Evolutionary conservation across 75 land plant species (phyloP), one percentile per base, ranked within the genome.

Genomic region (Sequoiadendron giganteum): DNA sequence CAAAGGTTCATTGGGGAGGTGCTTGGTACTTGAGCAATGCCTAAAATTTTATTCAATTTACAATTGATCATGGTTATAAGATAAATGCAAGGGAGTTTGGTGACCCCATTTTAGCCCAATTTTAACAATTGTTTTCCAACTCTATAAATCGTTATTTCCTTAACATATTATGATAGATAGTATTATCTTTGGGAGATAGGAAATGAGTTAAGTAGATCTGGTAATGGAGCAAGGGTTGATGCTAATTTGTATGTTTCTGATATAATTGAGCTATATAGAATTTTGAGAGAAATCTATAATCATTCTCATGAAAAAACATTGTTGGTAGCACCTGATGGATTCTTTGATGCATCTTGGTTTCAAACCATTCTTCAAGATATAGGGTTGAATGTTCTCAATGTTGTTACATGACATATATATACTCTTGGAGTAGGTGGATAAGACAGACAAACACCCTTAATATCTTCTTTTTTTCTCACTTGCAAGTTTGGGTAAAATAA

Each of bases 71-170:
- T 52, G 93, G 93, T 52, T 87, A 86, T 45, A 88, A 80, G 36
- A 92, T 97, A 43, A 88, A 92, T 75, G 97, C 99, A 25, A 96
- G 98, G 99, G 99, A 97, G 91, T 93, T 94, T 88, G 99, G 99
- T 97, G 93, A 73, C 42, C 48, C 13, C 47, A 2, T 75, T 34
- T 10, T 34, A 75, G n/a, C 58, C 75, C 42, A 79, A 61, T 32
- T 61, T n/a, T 86, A 77, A 3, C 49, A 30, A 30, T 3, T 10
- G 13, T 54, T 39, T 86, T 1, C 32, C 43, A 45, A 18, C 42
- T 48, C 49, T n/a, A 32, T 15, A 86, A 21, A 65, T 52, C 18
- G 32, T 49, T 36, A 36, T 82, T 82, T 82, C 0, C 6, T 10
- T 49, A 47, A 45, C 18, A 38, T 10, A 43, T 56, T 89, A 30